Conservation (phyloP, 768 basidiomycete species). For the Collybia nuda region DNA sequence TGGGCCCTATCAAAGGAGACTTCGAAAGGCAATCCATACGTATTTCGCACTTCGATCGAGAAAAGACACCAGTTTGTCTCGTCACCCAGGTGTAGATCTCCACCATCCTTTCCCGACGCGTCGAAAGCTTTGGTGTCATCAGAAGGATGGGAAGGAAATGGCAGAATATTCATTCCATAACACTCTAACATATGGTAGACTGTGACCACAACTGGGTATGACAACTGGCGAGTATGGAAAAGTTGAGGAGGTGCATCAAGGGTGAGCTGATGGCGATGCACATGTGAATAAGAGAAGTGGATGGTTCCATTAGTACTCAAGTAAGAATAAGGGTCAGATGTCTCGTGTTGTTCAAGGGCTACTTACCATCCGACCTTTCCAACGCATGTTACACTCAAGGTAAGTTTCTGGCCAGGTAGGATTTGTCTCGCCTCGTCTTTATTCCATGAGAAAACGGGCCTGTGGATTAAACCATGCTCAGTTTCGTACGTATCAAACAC, state of each 20-base stretch:
- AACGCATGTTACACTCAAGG: slow-evolving; percentile 69
- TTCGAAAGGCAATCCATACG: slow-evolving; percentile 90
- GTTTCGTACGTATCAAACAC: slow-evolving; percentile 90
- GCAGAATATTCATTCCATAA: slow-evolving; percentile 76
- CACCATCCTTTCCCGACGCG: slow-evolving; percentile 18
- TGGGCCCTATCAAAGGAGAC: slow-evolving; percentile 71
- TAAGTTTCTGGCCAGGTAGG: slow-evolving; percentile 67
- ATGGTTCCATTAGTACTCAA: slow-evolving; percentile 74
- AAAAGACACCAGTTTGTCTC: slow-evolving; percentile 82
- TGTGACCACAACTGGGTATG: slow-evolving; percentile 87
- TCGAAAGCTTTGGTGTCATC: slow-evolving; percentile 18
- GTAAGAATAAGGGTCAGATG: slow-evolving; percentile 13
- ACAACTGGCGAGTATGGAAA: slow-evolving; percentile 86
- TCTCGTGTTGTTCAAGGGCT: background rate
- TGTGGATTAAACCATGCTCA: slow-evolving; percentile 75
- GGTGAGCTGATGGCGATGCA: slow-evolving; percentile 42
- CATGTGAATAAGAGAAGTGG: slow-evolving; percentile 80
- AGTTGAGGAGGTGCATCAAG: slow-evolving; percentile 35
- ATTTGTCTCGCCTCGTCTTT: slow-evolving; percentile 51
- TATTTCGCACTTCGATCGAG: slow-evolving; percentile 87
- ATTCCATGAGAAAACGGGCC: slow-evolving; percentile 82
- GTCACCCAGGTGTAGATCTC: slow-evolving; percentile 41
- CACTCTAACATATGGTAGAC: slow-evolving; percentile 96
- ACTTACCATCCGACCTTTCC: slow-evolving; percentile 93
- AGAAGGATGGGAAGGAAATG: slow-evolving; percentile 41